Base-by-base conservation (phyloP, 768 basidiomycete species). In the Harrya chromipes region DNA sequence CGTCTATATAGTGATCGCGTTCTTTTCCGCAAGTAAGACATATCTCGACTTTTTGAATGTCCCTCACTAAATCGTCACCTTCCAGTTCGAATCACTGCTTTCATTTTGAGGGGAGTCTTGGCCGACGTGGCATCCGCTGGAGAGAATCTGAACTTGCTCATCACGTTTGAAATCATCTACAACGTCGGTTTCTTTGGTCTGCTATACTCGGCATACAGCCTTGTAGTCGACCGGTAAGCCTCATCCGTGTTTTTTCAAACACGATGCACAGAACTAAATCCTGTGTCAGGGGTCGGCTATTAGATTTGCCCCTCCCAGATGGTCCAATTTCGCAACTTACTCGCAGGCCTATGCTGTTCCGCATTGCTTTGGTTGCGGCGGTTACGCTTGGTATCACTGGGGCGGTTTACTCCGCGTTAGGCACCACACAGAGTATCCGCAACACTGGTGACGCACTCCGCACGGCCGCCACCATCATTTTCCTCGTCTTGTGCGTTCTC, bases 161-260 rank as follows among this genome's bases (percentile, higher is more conserved):
- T 69, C 43, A 53, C 69, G n/a, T 62, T 60, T 43, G 55, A 63
- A 46, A 50, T 70, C 47, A 27, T 71, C 17, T 72, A 71, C 52
- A 69, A 64, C 39, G 59, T 64, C 16, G 70, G 69, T 37, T 69
- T 71, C 64, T 71, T 67, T 21, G 66, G 63, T 53, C 43, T 71
- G 35, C 41, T 71, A 8, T 70, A 67, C 43, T 70, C 65, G 12
- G 61, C 68, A 16, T 69, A 71, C 47, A 62, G 54, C 17, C 61
- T 71, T 10, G 67, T 67, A 14, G 46, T 68, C 11, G 68, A 71
- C 40, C 56, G 68, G 68, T 68, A 40, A 34, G 56, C 23, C 26
- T 23, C 8, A 27, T 17, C 12, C 19, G n/a, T 23, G 1, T 50
- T 53, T 34, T 24, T 21, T 24, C 12, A 19, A 4, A 5, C 24